These are phyloP conservation scores for Wickerhamomyces chambardii DNA, from an alignment of 805 yeast genomes.

Conservation along the genomic window DNA sequence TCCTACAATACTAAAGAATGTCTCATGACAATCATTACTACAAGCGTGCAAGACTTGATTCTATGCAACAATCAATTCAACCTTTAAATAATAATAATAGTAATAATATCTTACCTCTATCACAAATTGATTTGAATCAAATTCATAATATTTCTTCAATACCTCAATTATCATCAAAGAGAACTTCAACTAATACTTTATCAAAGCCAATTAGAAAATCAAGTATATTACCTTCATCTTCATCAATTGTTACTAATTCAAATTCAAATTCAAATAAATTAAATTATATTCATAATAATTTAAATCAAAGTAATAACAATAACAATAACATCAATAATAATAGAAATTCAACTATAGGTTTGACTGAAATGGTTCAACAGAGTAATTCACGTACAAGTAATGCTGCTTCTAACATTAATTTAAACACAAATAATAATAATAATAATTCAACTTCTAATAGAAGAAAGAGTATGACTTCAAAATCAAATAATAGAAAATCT, in stretches of 20 bases:
- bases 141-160: conserved; percentile 15
- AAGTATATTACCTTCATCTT: too few relatives aligned
- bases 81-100: background rate
- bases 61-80: too few relatives aligned
- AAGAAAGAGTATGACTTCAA: conserved; percentile 13
- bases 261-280: too few relatives aligned
- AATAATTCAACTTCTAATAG: background rate
- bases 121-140: conserved; percentile 16
- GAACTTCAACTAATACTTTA: too few relatives aligned
- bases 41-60: conserved; percentile 4
- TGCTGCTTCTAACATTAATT: background rate
- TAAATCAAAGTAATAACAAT: conserved; percentile 3
- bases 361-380: conserved; percentile 18
- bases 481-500: too few relatives aligned
- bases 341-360: conserved; percentile 15
- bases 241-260: background rate
- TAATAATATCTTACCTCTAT: conserved; percentile 11
- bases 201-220: conserved; percentile 17
- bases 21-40: conserved; percentile 16
- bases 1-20: too few relatives aligned
- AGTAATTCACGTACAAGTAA: conserved; percentile 12
- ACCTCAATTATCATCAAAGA: conserved; percentile 13
- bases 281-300: conserved; percentile 11
- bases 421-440: background rate
- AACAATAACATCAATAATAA: too few relatives aligned